phyloP scores from a whole-genome alignment of 1,284 basidiomycete genomes.

The Ceraceosorus guamensis region DNA sequence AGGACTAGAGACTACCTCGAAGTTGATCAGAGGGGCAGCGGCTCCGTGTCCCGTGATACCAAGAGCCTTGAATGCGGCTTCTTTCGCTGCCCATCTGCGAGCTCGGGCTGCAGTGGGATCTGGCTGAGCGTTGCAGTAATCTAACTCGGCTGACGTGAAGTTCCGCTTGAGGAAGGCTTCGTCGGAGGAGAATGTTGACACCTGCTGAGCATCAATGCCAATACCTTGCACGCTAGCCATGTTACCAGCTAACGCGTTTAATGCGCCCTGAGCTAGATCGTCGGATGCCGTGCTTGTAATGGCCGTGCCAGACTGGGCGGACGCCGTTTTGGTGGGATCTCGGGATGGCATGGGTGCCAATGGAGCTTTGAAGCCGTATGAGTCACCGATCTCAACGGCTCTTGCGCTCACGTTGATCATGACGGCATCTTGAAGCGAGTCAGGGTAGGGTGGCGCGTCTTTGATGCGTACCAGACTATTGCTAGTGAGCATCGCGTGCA shows the following conservation, averaged over 20 bases:
- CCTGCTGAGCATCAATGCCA: constrained; percentile 63
- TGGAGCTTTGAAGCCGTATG: constrained; percentile 35
- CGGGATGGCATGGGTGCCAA: constrained; percentile 23
- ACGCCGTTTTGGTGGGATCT: constrained; percentile 27
- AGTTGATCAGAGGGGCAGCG: constrained; percentile 86
- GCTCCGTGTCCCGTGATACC: constrained; percentile 84
- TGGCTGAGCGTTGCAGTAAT: constrained; percentile 80
- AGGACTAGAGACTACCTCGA: constrained; percentile 73
- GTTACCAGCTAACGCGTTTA: constrained; percentile 17
- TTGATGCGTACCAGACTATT: constrained; percentile 71
- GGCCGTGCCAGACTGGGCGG: constrained; percentile 23
- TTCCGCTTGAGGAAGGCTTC: constrained; percentile 83
- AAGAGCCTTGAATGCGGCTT: constrained; percentile 97
- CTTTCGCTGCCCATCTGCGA: constrained; percentile 93
- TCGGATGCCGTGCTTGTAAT: neutral
- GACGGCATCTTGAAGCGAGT: constrained; percentile 78
- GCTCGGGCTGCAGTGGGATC: constrained; percentile 84
- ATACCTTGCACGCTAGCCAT: constrained; percentile 66
- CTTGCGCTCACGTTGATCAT: constrained; percentile 89
- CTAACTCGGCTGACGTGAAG: constrained; percentile 81
- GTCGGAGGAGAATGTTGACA: constrained; percentile 81
- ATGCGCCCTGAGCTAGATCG: neutral
- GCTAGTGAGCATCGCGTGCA: constrained; percentile 41
- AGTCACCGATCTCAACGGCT: constrained; percentile 30
- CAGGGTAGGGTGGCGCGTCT: constrained; percentile 81